phyloP scores from a whole-genome alignment of 2,329 filamentous ascomycete species.

The Cladosporium sp. region DNA sequence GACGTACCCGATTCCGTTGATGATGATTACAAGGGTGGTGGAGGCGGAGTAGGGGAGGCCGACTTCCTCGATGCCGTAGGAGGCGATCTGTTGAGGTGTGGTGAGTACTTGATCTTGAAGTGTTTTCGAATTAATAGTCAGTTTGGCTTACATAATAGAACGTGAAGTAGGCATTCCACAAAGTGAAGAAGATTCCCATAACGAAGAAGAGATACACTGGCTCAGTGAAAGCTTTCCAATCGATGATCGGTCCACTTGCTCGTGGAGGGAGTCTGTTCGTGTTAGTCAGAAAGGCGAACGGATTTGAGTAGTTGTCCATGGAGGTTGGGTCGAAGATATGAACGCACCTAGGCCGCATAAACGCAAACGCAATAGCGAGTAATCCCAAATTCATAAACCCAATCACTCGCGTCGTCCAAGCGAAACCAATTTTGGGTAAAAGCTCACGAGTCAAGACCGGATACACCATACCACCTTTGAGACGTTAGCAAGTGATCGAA shows the following conservation, averaged over 20 bases:
- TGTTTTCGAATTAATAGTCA: background rate
- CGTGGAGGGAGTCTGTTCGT: constrained; percentile 37
- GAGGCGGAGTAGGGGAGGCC: constrained; percentile 46
- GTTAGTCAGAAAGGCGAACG: background rate
- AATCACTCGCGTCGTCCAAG: constrained; percentile 60
- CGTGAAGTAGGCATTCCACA: constrained; percentile 38
- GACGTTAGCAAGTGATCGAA: constrained; percentile 27
- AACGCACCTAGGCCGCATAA: constrained; percentile 32
- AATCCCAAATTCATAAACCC: constrained; percentile 55
- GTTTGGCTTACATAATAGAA: constrained; percentile 40
- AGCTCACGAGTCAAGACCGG: constrained; percentile 53
- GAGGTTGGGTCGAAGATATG: background rate
- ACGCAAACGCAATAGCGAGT: constrained; percentile 31
- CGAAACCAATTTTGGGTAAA: constrained; percentile 57
- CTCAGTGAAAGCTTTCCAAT: constrained; percentile 40
- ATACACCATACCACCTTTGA: constrained; percentile 57
- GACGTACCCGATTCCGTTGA: constrained; percentile 50
- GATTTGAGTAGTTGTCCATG: too few relatives aligned
- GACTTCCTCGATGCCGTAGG: constrained; percentile 32
- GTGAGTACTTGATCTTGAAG: background rate
- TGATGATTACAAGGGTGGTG: constrained; percentile 53
- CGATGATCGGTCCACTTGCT: constrained; percentile 39
- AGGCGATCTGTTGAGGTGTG: constrained; percentile 21
- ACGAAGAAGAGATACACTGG: constrained; percentile 36
- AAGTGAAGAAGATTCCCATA: constrained; percentile 28